Percentiles rank a stretch among this genome's conserved stretches.
These are phyloP conservation scores for Thermothielavioides terrestris DNA, from an alignment of 495 filamentous ascomycete species.

Conservation along the genomic window DNA sequence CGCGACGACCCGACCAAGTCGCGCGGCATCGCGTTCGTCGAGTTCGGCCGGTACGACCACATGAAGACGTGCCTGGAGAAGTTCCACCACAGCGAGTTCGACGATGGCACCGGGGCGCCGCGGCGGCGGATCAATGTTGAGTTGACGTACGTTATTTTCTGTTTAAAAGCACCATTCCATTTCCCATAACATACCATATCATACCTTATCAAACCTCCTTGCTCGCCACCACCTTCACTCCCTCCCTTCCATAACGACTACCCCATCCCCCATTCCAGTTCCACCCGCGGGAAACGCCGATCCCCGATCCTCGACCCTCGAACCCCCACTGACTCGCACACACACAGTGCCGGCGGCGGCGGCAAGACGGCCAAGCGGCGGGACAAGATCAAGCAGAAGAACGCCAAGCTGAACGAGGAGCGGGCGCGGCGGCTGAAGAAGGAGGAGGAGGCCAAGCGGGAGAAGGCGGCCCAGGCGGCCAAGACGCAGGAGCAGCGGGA, in stretches of 20 bases:
- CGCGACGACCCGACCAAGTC: slow-evolving; percentile 59
- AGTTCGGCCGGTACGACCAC: slow-evolving; percentile 80
- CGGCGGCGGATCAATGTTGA: slow-evolving; percentile 80
- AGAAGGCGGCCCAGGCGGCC: slow-evolving; percentile 28
- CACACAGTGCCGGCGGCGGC: slow-evolving; percentile 63
- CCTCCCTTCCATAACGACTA: no score
- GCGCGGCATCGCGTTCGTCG: slow-evolving; percentile 86
- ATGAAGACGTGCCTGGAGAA: slow-evolving; percentile 90
- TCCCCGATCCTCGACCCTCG: no score
- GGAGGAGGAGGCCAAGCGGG: slow-evolving; percentile 43
- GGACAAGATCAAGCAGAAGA: slow-evolving; percentile 70
- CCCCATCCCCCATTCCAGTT: no score
- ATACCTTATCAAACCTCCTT: not conserved
- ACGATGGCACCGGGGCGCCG: slow-evolving; percentile 53
- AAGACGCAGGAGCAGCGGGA: slow-evolving; percentile 14
- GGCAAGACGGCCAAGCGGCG: slow-evolving; percentile 63
- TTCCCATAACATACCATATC: not conserved
- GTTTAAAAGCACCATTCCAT: not conserved
- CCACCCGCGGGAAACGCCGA: no score
- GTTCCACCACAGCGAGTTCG: slow-evolving; percentile 79
- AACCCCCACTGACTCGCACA: not conserved
- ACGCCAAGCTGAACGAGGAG: slow-evolving; percentile 78
- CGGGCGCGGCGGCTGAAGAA: slow-evolving; percentile 45
- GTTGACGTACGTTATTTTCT: slow-evolving; percentile 55
- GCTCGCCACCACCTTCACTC: not conserved